Evolutionary conservation across 169 alveolate genomes (phyloP).

Genomic region (Eimeria brunetti): DNA sequence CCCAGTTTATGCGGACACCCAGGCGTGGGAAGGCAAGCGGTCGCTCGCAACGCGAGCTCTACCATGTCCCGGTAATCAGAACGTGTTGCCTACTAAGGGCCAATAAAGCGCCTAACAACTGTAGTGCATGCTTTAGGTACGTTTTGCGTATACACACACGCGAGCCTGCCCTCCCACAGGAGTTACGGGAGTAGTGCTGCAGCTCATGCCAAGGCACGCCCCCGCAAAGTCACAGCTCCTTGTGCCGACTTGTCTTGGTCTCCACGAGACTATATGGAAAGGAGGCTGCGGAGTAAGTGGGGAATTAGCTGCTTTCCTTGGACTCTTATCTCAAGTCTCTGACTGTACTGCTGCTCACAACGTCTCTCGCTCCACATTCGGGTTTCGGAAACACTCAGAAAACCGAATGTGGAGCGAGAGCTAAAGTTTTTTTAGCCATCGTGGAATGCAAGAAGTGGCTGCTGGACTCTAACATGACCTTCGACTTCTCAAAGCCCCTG

Average conservation of each 20-base stretch:
- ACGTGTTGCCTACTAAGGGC: background rate
- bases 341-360: background rate
- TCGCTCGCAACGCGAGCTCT: background rate
- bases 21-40: background rate
- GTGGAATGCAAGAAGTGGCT: background rate
- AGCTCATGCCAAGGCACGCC: background rate
- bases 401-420: too few species aligned
- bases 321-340: background rate
- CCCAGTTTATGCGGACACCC: background rate
- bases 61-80: background rate
- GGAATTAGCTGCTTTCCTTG: too few species aligned
- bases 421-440: background rate
- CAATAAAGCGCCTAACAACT: background rate
- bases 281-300: too few species aligned
- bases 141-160: background rate
- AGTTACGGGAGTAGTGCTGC: background rate
- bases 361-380: background rate
- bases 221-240: background rate
- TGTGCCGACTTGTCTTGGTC: background rate
- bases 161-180: background rate
- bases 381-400: too few species aligned
- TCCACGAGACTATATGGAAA: background rate
- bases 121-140: background rate
- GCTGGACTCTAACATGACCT: background rate
- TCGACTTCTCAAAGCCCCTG: background rate